These are phyloP conservation scores for Pugionium cornutum DNA, from an alignment of 345 rosid species.

Conservation along the genomic window DNA sequence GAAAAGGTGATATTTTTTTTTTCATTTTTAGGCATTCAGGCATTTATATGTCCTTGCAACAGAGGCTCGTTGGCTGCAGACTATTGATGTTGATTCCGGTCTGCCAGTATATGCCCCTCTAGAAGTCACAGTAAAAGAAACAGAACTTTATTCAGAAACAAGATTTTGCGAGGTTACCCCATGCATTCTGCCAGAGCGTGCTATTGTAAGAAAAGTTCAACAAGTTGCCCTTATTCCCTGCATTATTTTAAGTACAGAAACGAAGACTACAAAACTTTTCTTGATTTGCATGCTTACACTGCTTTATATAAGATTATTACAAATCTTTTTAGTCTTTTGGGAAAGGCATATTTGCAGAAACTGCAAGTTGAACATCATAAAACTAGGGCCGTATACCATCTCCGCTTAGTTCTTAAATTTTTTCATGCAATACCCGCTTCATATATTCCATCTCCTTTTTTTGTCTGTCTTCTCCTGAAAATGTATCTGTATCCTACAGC, in stretches of 20 bases:
- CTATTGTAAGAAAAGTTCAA: conserved; percentile 63
- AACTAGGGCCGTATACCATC: conserved; percentile 5
- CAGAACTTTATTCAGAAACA: conserved; percentile 85
- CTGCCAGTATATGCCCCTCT: conserved; percentile 91
- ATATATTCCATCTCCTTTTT: conserved; percentile 12
- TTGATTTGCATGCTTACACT: conserved; percentile 15
- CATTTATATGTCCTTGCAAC: conserved; percentile 93
- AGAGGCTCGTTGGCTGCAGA: conserved; percentile 97
- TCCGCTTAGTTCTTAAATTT: conserved; percentile 15
- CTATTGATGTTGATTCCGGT: conserved; percentile 95
- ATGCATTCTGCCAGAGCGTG: conserved; percentile 93
- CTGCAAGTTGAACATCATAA: conserved; percentile 11
- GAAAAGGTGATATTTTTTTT: conserved; percentile 15
- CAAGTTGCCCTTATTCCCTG: conserved; percentile 19
- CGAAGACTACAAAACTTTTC: not conserved
- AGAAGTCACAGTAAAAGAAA: conserved; percentile 79
- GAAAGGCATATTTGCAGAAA: conserved; percentile 12
- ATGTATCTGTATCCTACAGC: conserved; percentile 55
- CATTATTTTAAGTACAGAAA: conserved; percentile 8
- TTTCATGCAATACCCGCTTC: conserved; percentile 13
- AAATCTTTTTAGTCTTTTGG: conserved; percentile 1
- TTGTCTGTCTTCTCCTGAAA: conserved; percentile 23
- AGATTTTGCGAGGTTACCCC: conserved; percentile 87
- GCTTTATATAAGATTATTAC: conserved; percentile 6
- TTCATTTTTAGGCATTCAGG: conserved; percentile 78